Evolutionary conservation across 2,329 filamentous ascomycete species (phyloP).

Genomic region (Aspergillus ochraceus): DNA sequence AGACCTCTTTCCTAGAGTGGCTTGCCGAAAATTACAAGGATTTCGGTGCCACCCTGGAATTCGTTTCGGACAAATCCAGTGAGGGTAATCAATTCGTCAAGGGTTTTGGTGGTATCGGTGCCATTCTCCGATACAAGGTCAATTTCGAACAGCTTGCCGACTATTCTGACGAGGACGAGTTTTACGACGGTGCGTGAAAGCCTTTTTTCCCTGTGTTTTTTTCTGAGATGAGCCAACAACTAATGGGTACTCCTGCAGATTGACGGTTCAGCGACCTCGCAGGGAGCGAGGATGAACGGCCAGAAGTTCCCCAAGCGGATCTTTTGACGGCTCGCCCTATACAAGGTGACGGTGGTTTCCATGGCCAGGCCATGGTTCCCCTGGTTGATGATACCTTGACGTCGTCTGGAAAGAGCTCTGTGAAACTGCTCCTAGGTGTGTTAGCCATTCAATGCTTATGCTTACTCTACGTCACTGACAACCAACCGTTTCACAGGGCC

Average conservation of each 20-base stretch:
- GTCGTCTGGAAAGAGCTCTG: constrained; percentile 33
- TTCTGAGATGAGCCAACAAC: background rate
- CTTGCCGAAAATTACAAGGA: constrained; percentile 98
- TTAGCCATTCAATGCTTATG: background rate
- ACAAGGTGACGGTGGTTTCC: constrained; percentile 36
- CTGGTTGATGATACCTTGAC: constrained; percentile 28
- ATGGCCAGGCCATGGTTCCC: constrained; percentile 33
- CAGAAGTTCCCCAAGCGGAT: constrained; percentile 53
- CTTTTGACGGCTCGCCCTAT: constrained; percentile 56
- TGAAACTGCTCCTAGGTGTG: constrained; percentile 42
- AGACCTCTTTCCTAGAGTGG: constrained; percentile 97
- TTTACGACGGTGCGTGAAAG: constrained; percentile 66
- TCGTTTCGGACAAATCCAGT: constrained; percentile 94
- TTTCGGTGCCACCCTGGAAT: constrained; percentile 92
- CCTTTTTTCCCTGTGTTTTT: background rate
- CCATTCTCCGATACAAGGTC: constrained; percentile 97
- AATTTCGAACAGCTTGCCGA: constrained; percentile 99
- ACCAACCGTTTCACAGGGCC: constrained; percentile 31
- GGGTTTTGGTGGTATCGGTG: constrained; percentile 97
- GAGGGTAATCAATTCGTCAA: constrained; percentile 99
- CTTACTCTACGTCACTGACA: background rate
- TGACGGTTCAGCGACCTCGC: constrained; percentile 89
- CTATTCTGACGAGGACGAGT: constrained; percentile 85
- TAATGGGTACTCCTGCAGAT: constrained; percentile 54
- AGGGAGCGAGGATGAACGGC: constrained; percentile 79